Percentiles rank a stretch among this genome's conserved stretches.
Evolutionary conservation across 495 filamentous ascomycete genomes (phyloP).

Genomic region (Aspergillus sclerotioniger): DNA sequence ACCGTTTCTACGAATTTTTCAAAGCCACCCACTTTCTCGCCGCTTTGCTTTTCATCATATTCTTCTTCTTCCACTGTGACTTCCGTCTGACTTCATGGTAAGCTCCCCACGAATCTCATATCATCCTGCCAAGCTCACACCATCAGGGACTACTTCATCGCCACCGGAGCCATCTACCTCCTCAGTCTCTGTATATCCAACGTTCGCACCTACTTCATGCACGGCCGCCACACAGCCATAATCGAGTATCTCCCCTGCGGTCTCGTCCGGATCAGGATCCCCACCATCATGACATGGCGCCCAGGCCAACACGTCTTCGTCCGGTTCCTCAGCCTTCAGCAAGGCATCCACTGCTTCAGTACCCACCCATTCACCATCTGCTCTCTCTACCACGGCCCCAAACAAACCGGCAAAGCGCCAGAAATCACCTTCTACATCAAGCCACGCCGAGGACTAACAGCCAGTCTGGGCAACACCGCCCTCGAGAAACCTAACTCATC

Average conservation of each 20-base stretch:
- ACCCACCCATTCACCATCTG: constrained; percentile 55
- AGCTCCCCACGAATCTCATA: background rate
- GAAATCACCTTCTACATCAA: constrained; percentile 43
- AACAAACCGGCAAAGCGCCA: background rate
- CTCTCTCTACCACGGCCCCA: constrained; percentile 30
- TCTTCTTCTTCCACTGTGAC: constrained; percentile 60
- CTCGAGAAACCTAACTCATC: constrained; percentile 24
- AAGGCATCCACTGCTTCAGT: constrained; percentile 41
- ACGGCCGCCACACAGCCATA: constrained; percentile 45
- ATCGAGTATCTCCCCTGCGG: constrained; percentile 41
- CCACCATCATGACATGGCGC: constrained; percentile 43
- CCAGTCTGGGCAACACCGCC: constrained; percentile 34
- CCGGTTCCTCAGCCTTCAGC: constrained; percentile 36
- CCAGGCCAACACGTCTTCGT: constrained; percentile 53
- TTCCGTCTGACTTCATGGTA: constrained; percentile 56
- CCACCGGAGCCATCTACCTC: constrained; percentile 49
- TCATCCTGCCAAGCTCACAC: constrained; percentile 7
- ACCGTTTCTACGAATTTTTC: constrained; percentile 60
- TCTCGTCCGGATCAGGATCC: constrained; percentile 45
- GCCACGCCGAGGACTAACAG: constrained; percentile 42
- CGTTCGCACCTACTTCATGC: constrained; percentile 44
- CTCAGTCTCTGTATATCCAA: constrained; percentile 39
- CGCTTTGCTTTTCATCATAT: constrained; percentile 51
- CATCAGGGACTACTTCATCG: constrained; percentile 61
- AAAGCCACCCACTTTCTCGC: constrained; percentile 54